Base-by-base conservation (phyloP, 1,284 basidiomycete species). In the Ustanciosporium gigantosporum region DNA sequence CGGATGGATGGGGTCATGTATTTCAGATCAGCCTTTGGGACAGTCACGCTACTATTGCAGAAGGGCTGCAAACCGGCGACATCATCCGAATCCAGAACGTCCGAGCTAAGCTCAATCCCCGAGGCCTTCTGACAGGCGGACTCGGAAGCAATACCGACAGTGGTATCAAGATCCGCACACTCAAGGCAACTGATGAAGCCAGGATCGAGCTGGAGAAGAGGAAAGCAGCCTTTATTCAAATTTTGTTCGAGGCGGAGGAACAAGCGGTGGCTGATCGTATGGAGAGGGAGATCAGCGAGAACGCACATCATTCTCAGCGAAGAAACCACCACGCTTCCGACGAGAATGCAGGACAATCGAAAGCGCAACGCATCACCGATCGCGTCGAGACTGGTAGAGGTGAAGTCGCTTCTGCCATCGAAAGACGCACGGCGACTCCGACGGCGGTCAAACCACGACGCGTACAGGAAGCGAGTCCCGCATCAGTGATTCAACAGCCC, bases 11-110 rank as follows among this genome's bases (percentile, higher is more conserved):
- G 46, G 70, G 67, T 3, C 44, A 55, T 40, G 68, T 73, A 17
- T 66, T 69, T 22, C 67, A 66, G 37, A 64, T 70, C 40, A 65
- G 67, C 25, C 55, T 73, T 1, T 73, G 65, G 65, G 70, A 61
- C 27, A 49, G 53, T 25, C 65, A 70, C 16, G 68, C 65, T 14
- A 52, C 53, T 24, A 52, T 69, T 9, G 60, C 65, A 5, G 41
- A 61, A 24, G 58, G 55, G 4, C 43, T 73, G 5, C 51, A 52
- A 27, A 50, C 61, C 0, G 67, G 70, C 11, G 65, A 70, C 16
- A 50, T 73, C 23, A 61, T 73, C 22, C 57, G 65, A 31, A 64
- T 73, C 16, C 49, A 65, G 31, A 70, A 70, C 32, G 56, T 73
- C 6, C 51, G 65, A 0, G 52, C 66, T 19, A 65, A 65, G 17